Evolutionary conservation across 768 basidiomycete species (phyloP).

Genomic region (Tylopilus plumbeoviolaceoides): DNA sequence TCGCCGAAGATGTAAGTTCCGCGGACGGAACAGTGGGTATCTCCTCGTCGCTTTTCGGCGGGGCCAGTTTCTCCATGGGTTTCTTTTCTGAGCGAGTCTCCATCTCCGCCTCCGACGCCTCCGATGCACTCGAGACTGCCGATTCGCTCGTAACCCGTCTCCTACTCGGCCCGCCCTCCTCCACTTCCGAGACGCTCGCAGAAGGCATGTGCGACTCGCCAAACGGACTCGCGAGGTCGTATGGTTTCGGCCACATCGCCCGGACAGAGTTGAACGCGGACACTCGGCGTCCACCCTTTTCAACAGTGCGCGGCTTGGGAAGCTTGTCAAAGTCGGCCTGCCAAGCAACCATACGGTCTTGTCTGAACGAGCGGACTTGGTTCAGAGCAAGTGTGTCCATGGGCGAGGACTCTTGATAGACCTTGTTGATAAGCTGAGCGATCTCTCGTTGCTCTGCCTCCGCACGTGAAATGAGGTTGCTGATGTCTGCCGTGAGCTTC

Average conservation of each 20-base stretch:
- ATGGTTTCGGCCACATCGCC: slow-evolving; percentile 65
- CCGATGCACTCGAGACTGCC: slow-evolving; percentile 66
- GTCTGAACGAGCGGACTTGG: slow-evolving; percentile 77
- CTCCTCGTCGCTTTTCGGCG: slow-evolving; percentile 18
- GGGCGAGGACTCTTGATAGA: slow-evolving; percentile 76
- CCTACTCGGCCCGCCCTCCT: slow-evolving; percentile 48
- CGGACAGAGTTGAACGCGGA: slow-evolving; percentile 70
- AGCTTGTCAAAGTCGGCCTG: slow-evolving; percentile 89
- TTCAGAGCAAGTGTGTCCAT: slow-evolving; percentile 88
- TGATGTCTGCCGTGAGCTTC: slow-evolving; percentile 57
- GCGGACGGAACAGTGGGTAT: slow-evolving; percentile 4
- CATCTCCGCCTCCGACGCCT: slow-evolving; percentile 63
- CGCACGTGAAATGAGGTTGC: slow-evolving; percentile 63
- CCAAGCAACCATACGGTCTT: slow-evolving; percentile 96
- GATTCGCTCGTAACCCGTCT: slow-evolving; percentile 52
- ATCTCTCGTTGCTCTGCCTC: slow-evolving; percentile 76
- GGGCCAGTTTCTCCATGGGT: slow-evolving; percentile 15
- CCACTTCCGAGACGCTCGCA: slow-evolving; percentile 68
- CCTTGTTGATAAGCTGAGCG: slow-evolving; percentile 62
- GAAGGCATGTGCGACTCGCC: slow-evolving; percentile 56
- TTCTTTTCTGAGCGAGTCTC: slow-evolving; percentile 23
- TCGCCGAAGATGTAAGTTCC: slow-evolving; percentile 9
- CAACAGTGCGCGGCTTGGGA: slow-evolving; percentile 61
- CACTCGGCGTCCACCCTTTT: slow-evolving; percentile 48
- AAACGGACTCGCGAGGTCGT: slow-evolving; percentile 50